Evolutionary conservation across 305 asterid genomes (phyloP), one percentile per base, ranked within the genome.

Genomic region (Coffea humblotiana): DNA sequence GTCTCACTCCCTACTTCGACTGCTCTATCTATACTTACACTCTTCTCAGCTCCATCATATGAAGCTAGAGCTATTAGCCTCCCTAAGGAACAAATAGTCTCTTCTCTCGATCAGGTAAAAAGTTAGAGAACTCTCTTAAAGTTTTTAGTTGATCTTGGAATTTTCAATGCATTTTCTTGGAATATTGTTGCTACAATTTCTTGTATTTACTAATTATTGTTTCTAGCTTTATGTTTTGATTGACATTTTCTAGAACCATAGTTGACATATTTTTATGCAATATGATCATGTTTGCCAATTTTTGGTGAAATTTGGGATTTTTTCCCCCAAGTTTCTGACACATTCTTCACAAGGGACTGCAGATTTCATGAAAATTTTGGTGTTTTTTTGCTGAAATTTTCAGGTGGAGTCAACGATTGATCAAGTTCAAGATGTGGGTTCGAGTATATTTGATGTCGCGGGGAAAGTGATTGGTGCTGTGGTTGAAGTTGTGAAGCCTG

Each of bases 71-170:
- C 97, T 81, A 83, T 91, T 70, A 85, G 83, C 77, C 74, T 94
- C 25, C 92, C 97, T 71, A 94, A 92, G 84, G 97, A 94, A 68
- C 93, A 96, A 79, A 91, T 96, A 61, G 90, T 94, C 66, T 92
- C 98, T 78, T 91, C 99, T 79, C 90, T 96, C 78, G 84, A 91
- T 82, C 96, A 94, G 97, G 99, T 93, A 64, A 35, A 70, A 9
- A n/a, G 67, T 3, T 5, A 40, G 27, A 58, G 21, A 6, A 6
- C 11, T 25, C 71, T 23, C 60, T 23, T 8, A 4, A 70, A 54
- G 15, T 4, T 4, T 51, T 60, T 32, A 1, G 47, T 63, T 45
- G 8, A 23, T 1, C 29, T 5, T 74, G 65, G 35, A 47, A 72
- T 32, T 76, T 25, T 15, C 1, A 6, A 74, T 58, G 6, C 43